Evolutionary conservation across 148 eudicot species (phyloP).

Genomic region (Spergularia marina): DNA sequence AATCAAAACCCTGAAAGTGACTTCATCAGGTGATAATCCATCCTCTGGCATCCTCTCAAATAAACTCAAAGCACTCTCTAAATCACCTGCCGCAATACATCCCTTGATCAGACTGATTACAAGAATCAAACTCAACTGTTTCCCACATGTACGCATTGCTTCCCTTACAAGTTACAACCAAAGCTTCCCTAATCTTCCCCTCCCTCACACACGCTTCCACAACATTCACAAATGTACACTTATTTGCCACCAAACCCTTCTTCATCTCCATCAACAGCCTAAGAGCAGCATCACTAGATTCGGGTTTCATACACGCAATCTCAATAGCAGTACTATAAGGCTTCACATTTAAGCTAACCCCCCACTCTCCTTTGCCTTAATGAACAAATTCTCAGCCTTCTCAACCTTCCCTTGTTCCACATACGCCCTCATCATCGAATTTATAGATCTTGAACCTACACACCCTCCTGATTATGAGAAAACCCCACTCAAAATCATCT

Average conservation of each 20-base stretch:
- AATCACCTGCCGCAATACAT: slow-evolving; percentile 46
- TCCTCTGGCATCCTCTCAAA: slow-evolving; percentile 40
- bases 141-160: slow-evolving; percentile 54
- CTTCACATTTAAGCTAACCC: slow-evolving; percentile 36
- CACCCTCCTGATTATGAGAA: slow-evolving; percentile 36
- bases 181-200: slow-evolving; percentile 43
- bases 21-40: slow-evolving; percentile 53
- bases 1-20: slow-evolving; percentile 53
- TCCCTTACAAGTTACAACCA: slow-evolving; percentile 54
- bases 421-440: slow-evolving; percentile 39
- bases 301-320: slow-evolving; percentile 37
- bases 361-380: slow-evolving; percentile 41
- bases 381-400: slow-evolving; percentile 50
- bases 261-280: slow-evolving; percentile 65
- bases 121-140: slow-evolving; percentile 44
- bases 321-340: slow-evolving; percentile 42
- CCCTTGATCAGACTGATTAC: slow-evolving; percentile 74
- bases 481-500: slow-evolving; percentile 30
- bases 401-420: slow-evolving; percentile 38
- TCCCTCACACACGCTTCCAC: slow-evolving; percentile 53
- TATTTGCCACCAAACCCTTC: slow-evolving; percentile 53
- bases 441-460: background rate
- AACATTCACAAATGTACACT: slow-evolving; percentile 40
- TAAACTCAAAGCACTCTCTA: slow-evolving; percentile 50
- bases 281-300: slow-evolving; percentile 33